Evolutionary conservation across 345 rosid genomes (phyloP), one percentile per base, ranked within the genome.

Genomic region (Hibiscus mutabilis): DNA sequence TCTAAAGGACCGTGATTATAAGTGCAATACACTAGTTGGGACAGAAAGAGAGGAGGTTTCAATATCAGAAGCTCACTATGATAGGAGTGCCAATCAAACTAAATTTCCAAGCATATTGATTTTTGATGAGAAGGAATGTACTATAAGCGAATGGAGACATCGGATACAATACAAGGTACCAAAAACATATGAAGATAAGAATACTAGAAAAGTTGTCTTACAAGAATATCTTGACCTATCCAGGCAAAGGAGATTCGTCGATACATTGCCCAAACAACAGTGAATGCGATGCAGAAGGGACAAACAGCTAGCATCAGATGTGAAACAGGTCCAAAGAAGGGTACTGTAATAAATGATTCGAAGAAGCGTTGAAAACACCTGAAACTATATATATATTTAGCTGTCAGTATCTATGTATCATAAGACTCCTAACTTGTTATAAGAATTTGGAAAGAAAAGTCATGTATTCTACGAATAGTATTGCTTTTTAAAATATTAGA

Each of bases 161-260:
- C 2, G 22, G 33, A 19, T 5, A 13, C 33, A 21, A 42, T n/a
- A 64, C 68, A n/a, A n/a, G 35, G 44, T 46, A 21, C 24, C 2
- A 3, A 22, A 49, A 12, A 58, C 66, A 59, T 58, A 15, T 2
- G 49, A 71, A 59, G 65, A 24, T 42, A 42, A 46, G 74, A 42
- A 27, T 10, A 10, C 44, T 27, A 60, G 13, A 19, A 71, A 60
- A 64, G 57, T 68, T 10, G 37, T 77, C 96, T 92, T 86, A 95
- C 97, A 82, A 95, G 99, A 78, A 95, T 87, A 81, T 95, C 97
- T 95, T 95, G 97, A 72, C 97, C 98, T 79, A 95, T 95, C 97
- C 97, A 95, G 78, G 99, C 97, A 78, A 81, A 86, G 51, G 91
- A 78, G 80, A 66, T 63, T 60, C 68, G 83, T 25, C 97, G 92